phyloP scores from a whole-genome alignment of 2,329 filamentous ascomycete species.

The Grosmannia huntii region DNA sequence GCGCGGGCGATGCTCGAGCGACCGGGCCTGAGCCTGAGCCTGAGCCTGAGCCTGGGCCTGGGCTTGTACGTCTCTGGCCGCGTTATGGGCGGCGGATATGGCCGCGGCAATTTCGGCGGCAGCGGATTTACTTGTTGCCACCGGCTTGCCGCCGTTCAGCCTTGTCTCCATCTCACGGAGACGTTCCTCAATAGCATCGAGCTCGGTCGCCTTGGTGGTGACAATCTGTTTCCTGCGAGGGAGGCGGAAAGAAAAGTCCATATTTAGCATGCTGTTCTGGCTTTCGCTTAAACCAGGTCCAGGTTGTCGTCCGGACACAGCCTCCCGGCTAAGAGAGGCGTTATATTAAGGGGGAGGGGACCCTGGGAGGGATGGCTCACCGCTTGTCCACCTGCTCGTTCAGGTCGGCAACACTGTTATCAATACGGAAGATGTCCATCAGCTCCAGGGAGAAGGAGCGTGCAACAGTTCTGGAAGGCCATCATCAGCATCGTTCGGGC shows the following conservation, averaged over 20 bases:
- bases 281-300: background rate
- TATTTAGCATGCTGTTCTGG: background rate
- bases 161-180: constrained; percentile 77
- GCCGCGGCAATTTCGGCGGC: constrained; percentile 1
- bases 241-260: background rate
- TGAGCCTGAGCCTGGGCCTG: background rate
- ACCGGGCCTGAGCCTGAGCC: constrained; percentile 3
- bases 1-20: constrained; percentile 11
- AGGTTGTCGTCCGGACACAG: too few relatives aligned
- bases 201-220: constrained; percentile 59
- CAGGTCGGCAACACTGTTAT: constrained; percentile 61
- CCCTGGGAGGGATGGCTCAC: constrained; percentile 31
- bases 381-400: constrained; percentile 68
- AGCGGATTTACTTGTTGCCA: background rate
- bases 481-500: background rate
- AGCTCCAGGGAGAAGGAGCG: constrained; percentile 77
- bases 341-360: background rate
- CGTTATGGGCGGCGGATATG: constrained; percentile 13
- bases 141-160: constrained; percentile 29
- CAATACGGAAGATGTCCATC: constrained; percentile 80
- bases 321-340: background rate
- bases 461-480: constrained; percentile 62
- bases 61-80: constrained; percentile 5
- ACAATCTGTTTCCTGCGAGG: constrained; percentile 63
- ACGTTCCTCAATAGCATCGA: constrained; percentile 73